Conservation (phyloP, 495 filamentous ascomycete species). For the Penicillium crystallinum region DNA sequence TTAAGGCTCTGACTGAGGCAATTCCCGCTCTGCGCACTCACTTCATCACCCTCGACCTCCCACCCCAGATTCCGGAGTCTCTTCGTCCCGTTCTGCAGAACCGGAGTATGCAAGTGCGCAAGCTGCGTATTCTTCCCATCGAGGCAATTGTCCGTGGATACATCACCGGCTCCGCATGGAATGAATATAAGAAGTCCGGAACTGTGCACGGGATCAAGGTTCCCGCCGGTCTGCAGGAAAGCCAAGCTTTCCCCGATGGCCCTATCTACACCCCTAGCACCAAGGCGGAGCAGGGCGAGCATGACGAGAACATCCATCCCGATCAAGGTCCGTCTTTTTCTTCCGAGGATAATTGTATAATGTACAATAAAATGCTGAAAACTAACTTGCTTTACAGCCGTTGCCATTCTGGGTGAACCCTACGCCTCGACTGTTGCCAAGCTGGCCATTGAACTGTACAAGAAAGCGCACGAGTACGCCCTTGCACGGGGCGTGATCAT, state of each 20-base stretch:
- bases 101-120: conserved; percentile 79
- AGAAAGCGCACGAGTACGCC: conserved; percentile 68
- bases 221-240: conserved; percentile 62
- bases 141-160: conserved; percentile 92
- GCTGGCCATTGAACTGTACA: conserved; percentile 69
- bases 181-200: conserved; percentile 64
- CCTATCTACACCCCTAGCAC: conserved; percentile 87
- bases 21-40: conserved; percentile 71
- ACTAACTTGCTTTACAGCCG: conserved; percentile 39
- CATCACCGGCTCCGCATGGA: conserved; percentile 90
- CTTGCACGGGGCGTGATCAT: conserved; percentile 79
- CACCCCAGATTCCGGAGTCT: conserved; percentile 44
- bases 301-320: conserved; percentile 89
- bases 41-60: conserved; percentile 65
- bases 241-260: conserved; percentile 60
- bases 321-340: conserved; percentile 46
- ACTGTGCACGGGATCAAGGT: conserved; percentile 78
- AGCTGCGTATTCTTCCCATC: conserved; percentile 74
- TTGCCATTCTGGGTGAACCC: conserved; percentile 62
- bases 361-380: background rate
- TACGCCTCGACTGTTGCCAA: conserved; percentile 72
- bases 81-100: conserved; percentile 53
- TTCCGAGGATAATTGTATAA: background rate
- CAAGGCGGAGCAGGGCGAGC: conserved; percentile 76
- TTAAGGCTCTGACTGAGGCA: conserved; percentile 59